A percentile compares a stretch with the other conserved stretches of the same genome.
Evolutionary conservation across 2,329 filamentous ascomycete species (phyloP).

Genomic region (Penicillium sp.): DNA sequence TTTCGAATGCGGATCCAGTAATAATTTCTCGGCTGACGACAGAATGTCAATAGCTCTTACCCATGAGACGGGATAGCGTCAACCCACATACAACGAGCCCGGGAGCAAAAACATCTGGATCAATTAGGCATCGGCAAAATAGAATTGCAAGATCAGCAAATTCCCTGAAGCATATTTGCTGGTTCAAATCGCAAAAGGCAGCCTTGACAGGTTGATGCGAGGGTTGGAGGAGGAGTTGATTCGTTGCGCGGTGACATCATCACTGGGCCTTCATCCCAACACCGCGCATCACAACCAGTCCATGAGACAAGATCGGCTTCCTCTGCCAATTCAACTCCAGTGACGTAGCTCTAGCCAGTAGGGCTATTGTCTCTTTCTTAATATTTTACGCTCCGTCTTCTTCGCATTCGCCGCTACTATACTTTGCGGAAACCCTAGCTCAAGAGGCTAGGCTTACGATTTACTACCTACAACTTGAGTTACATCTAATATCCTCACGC

Average conservation of each 20-base stretch:
- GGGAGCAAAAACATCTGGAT: neutral
- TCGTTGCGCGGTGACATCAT: constrained; percentile 16
- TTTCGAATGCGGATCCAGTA: neutral
- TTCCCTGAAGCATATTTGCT: neutral
- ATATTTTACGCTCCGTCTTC: neutral
- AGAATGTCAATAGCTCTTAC: neutral
- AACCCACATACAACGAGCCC: neutral
- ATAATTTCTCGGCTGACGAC: constrained; percentile 14
- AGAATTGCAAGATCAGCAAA: constrained; percentile 1
- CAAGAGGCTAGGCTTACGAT: constrained; percentile 5
- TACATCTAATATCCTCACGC: neutral
- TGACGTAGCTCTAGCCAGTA: constrained; percentile 10
- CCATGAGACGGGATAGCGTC: neutral
- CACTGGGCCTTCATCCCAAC: neutral
- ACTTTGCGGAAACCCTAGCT: constrained; percentile 3
- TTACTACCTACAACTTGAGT: neutral
- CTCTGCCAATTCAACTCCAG: constrained; percentile 5
- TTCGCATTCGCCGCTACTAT: neutral
- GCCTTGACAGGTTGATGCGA: neutral
- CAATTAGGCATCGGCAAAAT: constrained; percentile 1
- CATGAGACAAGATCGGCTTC: neutral
- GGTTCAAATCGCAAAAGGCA: constrained; percentile 1
- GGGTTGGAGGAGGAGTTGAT: neutral
- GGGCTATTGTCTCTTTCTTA: constrained; percentile 1
- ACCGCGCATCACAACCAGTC: neutral